These are phyloP conservation scores for Dysphania ambrosioides DNA, from an alignment of 148 eudicot species.

Conservation along the genomic window DNA sequence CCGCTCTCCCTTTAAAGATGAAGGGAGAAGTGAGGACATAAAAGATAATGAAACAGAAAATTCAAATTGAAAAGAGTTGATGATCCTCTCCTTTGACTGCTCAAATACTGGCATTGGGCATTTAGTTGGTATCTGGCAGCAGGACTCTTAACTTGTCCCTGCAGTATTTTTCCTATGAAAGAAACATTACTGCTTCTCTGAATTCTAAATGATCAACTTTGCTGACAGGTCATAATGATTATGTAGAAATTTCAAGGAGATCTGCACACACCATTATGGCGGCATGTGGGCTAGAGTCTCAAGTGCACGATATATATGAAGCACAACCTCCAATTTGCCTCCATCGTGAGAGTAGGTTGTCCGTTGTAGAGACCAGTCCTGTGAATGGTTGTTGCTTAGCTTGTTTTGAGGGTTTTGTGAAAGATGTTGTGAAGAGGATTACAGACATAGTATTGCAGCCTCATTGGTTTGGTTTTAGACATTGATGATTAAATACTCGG, in stretches of 20 bases:
- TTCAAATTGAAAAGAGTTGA: neutral
- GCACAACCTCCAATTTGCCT: slow-evolving; percentile 34
- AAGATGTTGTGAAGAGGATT: slow-evolving; percentile 39
- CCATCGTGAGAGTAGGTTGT: slow-evolving; percentile 26
- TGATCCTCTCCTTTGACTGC: neutral
- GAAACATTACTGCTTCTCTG: neutral
- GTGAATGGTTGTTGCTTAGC: slow-evolving; percentile 41
- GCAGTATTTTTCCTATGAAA: neutral
- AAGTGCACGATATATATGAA: slow-evolving; percentile 26
- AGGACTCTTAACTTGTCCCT: neutral
- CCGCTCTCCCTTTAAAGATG: neutral
- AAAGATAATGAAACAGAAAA: neutral
- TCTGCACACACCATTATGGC: slow-evolving; percentile 54
- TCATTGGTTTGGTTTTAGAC: slow-evolving; percentile 28
- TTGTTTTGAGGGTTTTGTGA: slow-evolving; percentile 51
- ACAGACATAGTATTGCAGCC: slow-evolving; percentile 25
- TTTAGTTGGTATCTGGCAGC: neutral
- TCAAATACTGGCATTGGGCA: neutral
- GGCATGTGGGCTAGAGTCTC: slow-evolving; percentile 44
- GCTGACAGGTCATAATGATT: slow-evolving; percentile 47
- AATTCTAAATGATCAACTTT: neutral
- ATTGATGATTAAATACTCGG: slow-evolving; percentile 6
- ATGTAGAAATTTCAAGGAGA: slow-evolving; percentile 44
- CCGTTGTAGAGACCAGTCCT: slow-evolving; percentile 30
- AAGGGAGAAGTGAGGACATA: neutral